Percentiles rank a stretch among this genome's conserved stretches.
Evolutionary conservation across 2,329 filamentous ascomycete genomes (phyloP).

Genomic region (Pyrenophora graminea): DNA sequence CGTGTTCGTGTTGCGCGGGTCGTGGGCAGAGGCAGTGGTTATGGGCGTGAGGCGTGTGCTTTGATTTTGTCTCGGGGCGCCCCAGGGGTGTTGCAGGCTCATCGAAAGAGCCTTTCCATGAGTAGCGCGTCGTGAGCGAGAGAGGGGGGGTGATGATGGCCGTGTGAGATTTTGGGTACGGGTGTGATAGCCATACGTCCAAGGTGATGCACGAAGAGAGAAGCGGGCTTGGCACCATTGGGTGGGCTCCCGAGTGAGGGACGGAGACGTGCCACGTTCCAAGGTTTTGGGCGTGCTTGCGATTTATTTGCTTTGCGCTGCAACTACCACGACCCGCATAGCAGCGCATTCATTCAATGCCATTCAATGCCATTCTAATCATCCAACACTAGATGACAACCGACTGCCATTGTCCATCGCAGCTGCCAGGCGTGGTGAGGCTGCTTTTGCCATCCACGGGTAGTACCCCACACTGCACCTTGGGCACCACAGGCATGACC

Average conservation of each 20-base stretch:
- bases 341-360: too few species aligned
- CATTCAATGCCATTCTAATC: too few species aligned
- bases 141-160: constrained; percentile 22
- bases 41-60: constrained; percentile 63
- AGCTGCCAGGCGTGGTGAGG: background rate
- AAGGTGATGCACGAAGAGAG: constrained; percentile 11
- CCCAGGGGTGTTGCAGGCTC: constrained; percentile 62
- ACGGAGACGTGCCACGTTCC: constrained; percentile 10
- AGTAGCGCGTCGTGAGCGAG: constrained; percentile 42
- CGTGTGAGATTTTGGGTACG: constrained; percentile 18
- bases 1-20: constrained; percentile 46
- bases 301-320: too few species aligned
- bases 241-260: background rate
- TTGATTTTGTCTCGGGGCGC: constrained; percentile 59
- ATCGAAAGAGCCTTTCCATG: constrained; percentile 51
- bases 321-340: too few species aligned
- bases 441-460: background rate
- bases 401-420: too few species aligned
- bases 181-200: constrained; percentile 24
- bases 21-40: constrained; percentile 53
- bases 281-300: background rate
- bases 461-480: constrained; percentile 2
- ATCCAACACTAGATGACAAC: background rate
- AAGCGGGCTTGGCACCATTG: constrained; percentile 12
- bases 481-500: too few species aligned